Percentiles rank a stretch among this genome's conserved stretches.
Evolutionary conservation across 2,329 filamentous ascomycete species (phyloP).

Genomic region (Paraphaeosphaeria minitans): DNA sequence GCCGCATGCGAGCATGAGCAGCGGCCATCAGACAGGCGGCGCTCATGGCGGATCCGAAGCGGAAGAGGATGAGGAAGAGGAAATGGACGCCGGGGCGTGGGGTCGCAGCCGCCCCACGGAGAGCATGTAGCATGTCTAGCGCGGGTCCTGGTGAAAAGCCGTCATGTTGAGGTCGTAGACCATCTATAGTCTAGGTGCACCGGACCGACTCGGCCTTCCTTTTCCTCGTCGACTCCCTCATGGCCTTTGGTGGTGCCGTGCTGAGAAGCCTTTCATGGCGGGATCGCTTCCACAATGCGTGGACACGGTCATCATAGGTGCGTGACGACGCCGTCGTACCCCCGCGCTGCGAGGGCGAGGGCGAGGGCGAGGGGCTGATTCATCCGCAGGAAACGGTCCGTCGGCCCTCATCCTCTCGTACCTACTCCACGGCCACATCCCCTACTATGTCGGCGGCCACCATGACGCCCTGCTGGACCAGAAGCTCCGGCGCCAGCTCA

Average conservation of each 20-base stretch:
- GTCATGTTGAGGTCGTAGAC: slow-evolving; percentile 40
- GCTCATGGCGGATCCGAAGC: slow-evolving; percentile 22
- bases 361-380: slow-evolving; percentile 26
- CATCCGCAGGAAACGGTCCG: slow-evolving; percentile 61
- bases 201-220: slow-evolving; percentile 13
- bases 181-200: slow-evolving; percentile 25
- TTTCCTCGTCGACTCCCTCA: slow-evolving; percentile 25
- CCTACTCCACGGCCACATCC: slow-evolving; percentile 65
- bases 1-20: background rate
- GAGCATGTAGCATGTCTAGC: slow-evolving; percentile 20
- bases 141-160: slow-evolving; percentile 34
- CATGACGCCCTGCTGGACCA: slow-evolving; percentile 62
- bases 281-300: slow-evolving; percentile 42
- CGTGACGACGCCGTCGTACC: background rate
- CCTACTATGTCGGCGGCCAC: slow-evolving; percentile 61
- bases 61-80: slow-evolving; percentile 27
- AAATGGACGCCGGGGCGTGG: slow-evolving; percentile 17
- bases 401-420: slow-evolving; percentile 67
- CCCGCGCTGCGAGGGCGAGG: background rate
- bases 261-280: slow-evolving; percentile 44
- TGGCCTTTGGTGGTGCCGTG: slow-evolving; percentile 34
- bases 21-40: slow-evolving; percentile 15
- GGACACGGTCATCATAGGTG: slow-evolving; percentile 50
- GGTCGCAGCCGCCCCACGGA: slow-evolving; percentile 8
- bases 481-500: slow-evolving; percentile 56